These are phyloP conservation scores for Apostasia ramifera DNA, from an alignment of 106 monocot species.

Conservation along the genomic window DNA sequence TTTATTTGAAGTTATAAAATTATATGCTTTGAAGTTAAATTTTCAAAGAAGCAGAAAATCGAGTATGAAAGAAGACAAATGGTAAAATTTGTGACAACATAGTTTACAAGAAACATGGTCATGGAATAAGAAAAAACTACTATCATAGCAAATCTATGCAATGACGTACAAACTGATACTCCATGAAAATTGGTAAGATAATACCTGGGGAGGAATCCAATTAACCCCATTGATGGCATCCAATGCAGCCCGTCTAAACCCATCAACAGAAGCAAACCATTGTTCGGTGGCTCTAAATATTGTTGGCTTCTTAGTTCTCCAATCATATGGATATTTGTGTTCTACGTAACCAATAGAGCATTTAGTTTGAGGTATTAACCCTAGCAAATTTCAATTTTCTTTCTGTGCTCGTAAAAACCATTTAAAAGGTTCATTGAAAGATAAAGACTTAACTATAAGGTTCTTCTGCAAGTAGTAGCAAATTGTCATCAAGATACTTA, in stretches of 20 bases:
- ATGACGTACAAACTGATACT: no score
- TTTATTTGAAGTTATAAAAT: not conserved
- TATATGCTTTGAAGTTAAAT: no score
- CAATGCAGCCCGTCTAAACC: conserved; percentile 78
- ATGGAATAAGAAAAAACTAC: no score
- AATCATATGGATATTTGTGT: conserved; percentile 99
- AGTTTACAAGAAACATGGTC: no score
- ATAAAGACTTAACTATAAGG: conserved; percentile 71
- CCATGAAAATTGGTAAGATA: not conserved
- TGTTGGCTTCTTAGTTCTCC: conserved; percentile 99
- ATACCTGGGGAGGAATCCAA: conserved; percentile 91
- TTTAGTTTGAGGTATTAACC: not conserved
- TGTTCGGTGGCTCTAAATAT: conserved; percentile 98
- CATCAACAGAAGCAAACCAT: conserved; percentile 97
- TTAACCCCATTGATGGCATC: conserved; percentile 79
- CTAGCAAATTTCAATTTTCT: not conserved
- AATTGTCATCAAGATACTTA: conserved; percentile 55
- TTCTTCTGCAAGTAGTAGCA: conserved; percentile 70
- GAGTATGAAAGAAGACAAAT: no score
- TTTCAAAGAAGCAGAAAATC: no score
- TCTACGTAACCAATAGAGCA: conserved; percentile 28
- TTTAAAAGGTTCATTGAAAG: not conserved
- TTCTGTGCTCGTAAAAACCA: not conserved
- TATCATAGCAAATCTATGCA: no score
- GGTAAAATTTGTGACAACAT: no score